phyloP scores from a whole-genome alignment of 2,329 filamentous ascomycete species.

The Sporothrix variecibatus region DNA sequence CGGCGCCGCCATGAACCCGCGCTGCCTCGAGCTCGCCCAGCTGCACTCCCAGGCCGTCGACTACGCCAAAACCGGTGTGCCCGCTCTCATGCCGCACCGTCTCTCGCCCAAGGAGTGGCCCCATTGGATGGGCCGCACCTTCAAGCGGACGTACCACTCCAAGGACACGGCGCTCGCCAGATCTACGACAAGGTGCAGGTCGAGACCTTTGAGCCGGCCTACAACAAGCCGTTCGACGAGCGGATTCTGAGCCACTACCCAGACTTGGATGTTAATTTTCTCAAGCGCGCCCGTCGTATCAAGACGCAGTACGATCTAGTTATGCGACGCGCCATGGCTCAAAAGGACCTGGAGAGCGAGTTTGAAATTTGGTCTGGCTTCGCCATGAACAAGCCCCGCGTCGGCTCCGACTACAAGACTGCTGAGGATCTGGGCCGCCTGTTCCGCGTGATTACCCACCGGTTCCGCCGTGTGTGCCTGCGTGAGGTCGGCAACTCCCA shows the following conservation, averaged over 20 bases:
- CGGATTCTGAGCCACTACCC: conserved; percentile 67
- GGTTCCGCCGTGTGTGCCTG: conserved; percentile 68
- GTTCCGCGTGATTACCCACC: conserved; percentile 64
- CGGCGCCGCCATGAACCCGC: conserved; percentile 65
- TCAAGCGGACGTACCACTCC: conserved; percentile 64
- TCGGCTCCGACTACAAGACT: conserved; percentile 79
- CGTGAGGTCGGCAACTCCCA: conserved; percentile 60
- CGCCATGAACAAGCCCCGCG: conserved; percentile 70
- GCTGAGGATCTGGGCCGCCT: conserved; percentile 79
- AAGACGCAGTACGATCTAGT: conserved; percentile 78
- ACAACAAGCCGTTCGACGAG: conserved; percentile 71
- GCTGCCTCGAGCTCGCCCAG: conserved; percentile 72
- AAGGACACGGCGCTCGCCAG: conserved; percentile 71
- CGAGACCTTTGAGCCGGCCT: conserved; percentile 72
- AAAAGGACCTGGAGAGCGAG: conserved; percentile 80
- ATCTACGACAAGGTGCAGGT: conserved; percentile 75
- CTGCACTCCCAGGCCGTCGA: conserved; percentile 92
- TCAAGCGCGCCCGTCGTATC: conserved; percentile 63
- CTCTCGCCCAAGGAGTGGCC: conserved; percentile 69
- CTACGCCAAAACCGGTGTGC: conserved; percentile 85
- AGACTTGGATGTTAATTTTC: conserved; percentile 52
- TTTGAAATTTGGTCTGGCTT: conserved; percentile 93
- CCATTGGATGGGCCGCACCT: conserved; percentile 81
- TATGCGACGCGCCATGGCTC: conserved; percentile 78
- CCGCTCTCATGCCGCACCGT: conserved; percentile 65